Evolutionary conservation across 768 basidiomycete genomes (phyloP), one percentile per base, ranked within the genome.

Genomic region (Mycena haematopus): DNA sequence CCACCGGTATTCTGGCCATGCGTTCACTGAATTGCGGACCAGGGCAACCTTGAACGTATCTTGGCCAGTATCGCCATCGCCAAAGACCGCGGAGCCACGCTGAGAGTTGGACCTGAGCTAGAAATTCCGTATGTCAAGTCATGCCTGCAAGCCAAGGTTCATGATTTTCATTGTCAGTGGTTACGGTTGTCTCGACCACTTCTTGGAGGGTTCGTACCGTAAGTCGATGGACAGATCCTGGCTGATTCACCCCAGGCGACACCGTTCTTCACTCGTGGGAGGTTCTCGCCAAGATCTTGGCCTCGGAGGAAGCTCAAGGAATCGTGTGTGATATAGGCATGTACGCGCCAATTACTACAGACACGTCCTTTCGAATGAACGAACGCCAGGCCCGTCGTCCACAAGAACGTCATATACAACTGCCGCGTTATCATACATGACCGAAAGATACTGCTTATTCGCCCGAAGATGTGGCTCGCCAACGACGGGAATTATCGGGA

Each of bases 381-480:
- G 21, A 24, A 19, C 22, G 40, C 56, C 62, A 99, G 96, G 96
- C 96, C 97, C 1, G 85, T 99, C 57, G 85, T 90, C 2, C 97
- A 99, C 84, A 98, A 98, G 84, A 99, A 97, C 73, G 95, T 95
- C 50, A 96, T 91, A 66, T 99, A 98, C 79, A 99, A 99, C 72
- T 97, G 95, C 74, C 90, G 97, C 21, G 82, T 99, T 36, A 89
- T 99, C 73, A 86, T 96, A 45, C 85, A 94, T 71, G 82, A 95
- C 76, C 82, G 86, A 58, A 85, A 93, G 77, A 95, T 99, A 62
- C 77, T 98, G 1, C 86, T 98, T 65, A 99, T 99, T 66, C 88
- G 97, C 24, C 97, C 97, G 0, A 99, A 99, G 80, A 96, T 99
- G 96, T 99, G 97, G 97, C 82, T 99, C 47, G 97, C 97, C 1